Evolutionary conservation across 1,284 basidiomycete species (phyloP).

Genomic region (Tilletiaria anomala): DNA sequence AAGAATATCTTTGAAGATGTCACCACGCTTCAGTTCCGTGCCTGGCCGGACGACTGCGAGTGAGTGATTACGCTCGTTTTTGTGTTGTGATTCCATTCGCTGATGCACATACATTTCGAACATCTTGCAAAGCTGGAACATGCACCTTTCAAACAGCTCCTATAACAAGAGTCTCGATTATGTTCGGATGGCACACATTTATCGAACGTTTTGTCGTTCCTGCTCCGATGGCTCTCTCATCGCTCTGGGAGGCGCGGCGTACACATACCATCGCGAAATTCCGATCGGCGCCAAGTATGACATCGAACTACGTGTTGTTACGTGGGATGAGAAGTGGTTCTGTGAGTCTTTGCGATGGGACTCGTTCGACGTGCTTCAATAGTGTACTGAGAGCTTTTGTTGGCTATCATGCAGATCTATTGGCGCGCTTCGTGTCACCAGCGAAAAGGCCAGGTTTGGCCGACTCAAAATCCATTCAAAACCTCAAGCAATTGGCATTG

Average conservation of each 20-base stretch:
- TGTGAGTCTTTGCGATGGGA: neutral
- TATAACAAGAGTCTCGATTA: slow-evolving; percentile 18
- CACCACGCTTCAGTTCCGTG: slow-evolving; percentile 6
- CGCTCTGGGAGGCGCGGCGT: neutral
- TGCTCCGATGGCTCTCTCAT: slow-evolving; percentile 2
- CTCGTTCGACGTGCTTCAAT: neutral
- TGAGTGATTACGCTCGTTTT: too few species aligned
- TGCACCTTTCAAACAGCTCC: slow-evolving; percentile 20
- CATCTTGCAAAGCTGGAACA: too few species aligned
- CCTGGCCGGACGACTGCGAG: slow-evolving; percentile 21
- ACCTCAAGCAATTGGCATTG: too few species aligned
- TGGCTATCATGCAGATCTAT: slow-evolving; percentile 3
- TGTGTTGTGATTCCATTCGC: too few species aligned
- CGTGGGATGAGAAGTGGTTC: slow-evolving; percentile 32
- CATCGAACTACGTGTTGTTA: slow-evolving; percentile 11
- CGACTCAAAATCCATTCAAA: too few species aligned
- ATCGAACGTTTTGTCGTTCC: slow-evolving; percentile 10
- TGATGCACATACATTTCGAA: too few species aligned
- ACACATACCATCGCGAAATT: slow-evolving; percentile 20
- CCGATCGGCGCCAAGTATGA: slow-evolving; percentile 16
- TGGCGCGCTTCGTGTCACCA: slow-evolving; percentile 12
- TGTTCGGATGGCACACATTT: slow-evolving; percentile 13
- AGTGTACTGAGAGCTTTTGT: neutral
- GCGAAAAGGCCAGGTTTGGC: too few species aligned
- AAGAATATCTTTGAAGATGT: slow-evolving; percentile 17